Conservation (phyloP, 1,139 yeast genomes). For the Blastobotrys buckinghamii region DNA sequence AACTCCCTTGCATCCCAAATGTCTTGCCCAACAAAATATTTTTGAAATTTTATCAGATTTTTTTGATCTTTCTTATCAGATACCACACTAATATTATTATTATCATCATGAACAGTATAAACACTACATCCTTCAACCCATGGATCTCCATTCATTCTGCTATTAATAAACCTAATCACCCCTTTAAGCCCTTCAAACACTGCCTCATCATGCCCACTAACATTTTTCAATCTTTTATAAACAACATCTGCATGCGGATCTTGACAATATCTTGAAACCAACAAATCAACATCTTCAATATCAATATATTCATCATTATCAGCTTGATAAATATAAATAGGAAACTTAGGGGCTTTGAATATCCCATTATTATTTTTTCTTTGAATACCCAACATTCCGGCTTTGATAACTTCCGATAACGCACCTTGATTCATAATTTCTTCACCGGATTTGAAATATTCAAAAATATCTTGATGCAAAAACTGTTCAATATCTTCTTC, state of each 20-base stretch:
- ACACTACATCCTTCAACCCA: background rate
- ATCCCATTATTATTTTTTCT: too few species aligned
- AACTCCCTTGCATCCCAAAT: too few species aligned
- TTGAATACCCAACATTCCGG: conserved; percentile 20
- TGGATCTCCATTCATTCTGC: background rate
- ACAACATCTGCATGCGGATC: background rate
- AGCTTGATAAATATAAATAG: conserved; percentile 29
- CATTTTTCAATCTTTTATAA: background rate
- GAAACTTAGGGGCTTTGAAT: conserved; percentile 21
- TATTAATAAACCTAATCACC: background rate
- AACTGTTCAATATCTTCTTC: conserved; percentile 16
- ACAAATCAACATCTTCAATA: conserved; percentile 20
- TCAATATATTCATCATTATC: conserved; percentile 27
- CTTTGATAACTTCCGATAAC: conserved; percentile 15
- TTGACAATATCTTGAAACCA: background rate
- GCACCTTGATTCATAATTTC: conserved; percentile 12
- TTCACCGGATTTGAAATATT: conserved; percentile 20
- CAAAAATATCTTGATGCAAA: conserved; percentile 18
- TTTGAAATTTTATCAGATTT: too few species aligned
- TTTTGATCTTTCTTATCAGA: too few species aligned
- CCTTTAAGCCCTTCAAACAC: background rate
- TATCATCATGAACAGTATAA: background rate
- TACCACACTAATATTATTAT: too few species aligned
- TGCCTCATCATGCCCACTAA: background rate
- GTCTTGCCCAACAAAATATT: too few species aligned